A percentile compares a stretch with the other conserved stretches of the same genome.
These are phyloP conservation scores for Neocucurbitaria cava DNA, from an alignment of 2,329 filamentous ascomycete species.

Conservation along the genomic window DNA sequence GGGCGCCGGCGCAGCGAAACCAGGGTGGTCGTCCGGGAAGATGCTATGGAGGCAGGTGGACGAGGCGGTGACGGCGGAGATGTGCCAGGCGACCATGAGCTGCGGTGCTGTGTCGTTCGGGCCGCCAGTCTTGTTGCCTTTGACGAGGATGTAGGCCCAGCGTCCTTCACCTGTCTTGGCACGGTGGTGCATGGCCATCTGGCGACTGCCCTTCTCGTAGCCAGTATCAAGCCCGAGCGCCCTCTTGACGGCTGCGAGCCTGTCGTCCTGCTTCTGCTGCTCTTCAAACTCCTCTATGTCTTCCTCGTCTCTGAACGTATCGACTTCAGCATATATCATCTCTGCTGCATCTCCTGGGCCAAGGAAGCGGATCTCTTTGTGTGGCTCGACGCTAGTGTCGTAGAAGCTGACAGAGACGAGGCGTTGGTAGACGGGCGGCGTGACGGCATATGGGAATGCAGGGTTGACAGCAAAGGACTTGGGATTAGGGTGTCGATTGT, in stretches of 20 bases:
- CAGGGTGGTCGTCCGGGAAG: not conserved
- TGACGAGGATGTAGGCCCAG: slow-evolving; percentile 25
- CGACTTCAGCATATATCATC: slow-evolving; percentile 30
- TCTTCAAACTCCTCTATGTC: not conserved
- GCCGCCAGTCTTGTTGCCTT: not conserved
- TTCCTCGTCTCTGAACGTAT: slow-evolving; percentile 19
- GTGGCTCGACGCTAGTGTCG: slow-evolving; percentile 20
- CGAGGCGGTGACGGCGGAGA: slow-evolving; percentile 8
- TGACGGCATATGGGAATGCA: slow-evolving; percentile 22
- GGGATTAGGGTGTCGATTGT: slow-evolving; percentile 8
- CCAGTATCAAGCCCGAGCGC: not conserved
- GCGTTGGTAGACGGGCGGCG: slow-evolving; percentile 12
- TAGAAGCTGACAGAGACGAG: slow-evolving; percentile 30
- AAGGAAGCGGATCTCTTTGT: slow-evolving; percentile 27
- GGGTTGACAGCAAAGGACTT: slow-evolving; percentile 20
- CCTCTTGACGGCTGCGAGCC: not conserved
- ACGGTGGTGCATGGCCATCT: slow-evolving; percentile 3
- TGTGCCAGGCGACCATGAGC: slow-evolving; percentile 20
- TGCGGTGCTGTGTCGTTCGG: slow-evolving; percentile 8
- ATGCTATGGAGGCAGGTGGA: slow-evolving; percentile 20
- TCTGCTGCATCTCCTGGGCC: slow-evolving; percentile 22
- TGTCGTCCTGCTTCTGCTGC: not conserved
- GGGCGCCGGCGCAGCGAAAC: not conserved
- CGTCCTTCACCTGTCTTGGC: slow-evolving; percentile 17
- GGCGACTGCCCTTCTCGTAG: not conserved